A percentile compares a stretch with the other conserved stretches of the same genome.
Evolutionary conservation across 2,329 filamentous ascomycete genomes (phyloP).

Genomic region (Talaromyces islandicus): DNA sequence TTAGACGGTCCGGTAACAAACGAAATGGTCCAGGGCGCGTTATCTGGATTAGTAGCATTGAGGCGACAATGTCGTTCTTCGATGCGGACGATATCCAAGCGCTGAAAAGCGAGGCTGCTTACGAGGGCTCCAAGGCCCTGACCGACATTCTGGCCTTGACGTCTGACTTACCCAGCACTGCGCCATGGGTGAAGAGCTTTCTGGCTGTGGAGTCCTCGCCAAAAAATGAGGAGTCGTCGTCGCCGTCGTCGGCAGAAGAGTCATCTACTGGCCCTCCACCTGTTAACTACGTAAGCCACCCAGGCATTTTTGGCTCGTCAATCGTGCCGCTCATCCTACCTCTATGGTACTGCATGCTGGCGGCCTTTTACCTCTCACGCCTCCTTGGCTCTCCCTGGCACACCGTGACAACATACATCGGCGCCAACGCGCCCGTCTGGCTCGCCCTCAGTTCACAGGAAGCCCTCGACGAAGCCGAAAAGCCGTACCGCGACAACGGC

Average conservation of each 20-base stretch:
- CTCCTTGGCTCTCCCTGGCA: conserved; percentile 88
- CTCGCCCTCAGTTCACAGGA: conserved; percentile 61
- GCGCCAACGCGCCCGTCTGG: conserved; percentile 72
- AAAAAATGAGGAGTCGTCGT: neutral
- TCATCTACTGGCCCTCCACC: conserved; percentile 35
- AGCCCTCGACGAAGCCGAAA: conserved; percentile 31
- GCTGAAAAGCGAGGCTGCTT: conserved; percentile 57
- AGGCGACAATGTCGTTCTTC: conserved; percentile 57
- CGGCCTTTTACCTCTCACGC: conserved; percentile 65
- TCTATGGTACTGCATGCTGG: conserved; percentile 63
- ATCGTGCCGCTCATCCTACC: conserved; percentile 70
- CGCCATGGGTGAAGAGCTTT: conserved; percentile 53
- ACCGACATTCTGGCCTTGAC: conserved; percentile 80
- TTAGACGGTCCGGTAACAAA: conserved; percentile 45
- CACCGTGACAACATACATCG: conserved; percentile 66
- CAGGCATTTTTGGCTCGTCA: conserved; percentile 76
- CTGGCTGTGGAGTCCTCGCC: conserved; percentile 33
- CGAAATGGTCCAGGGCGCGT: conserved; percentile 55
- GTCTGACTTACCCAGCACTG: conserved; percentile 58
- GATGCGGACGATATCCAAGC: conserved; percentile 70
- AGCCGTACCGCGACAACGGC: conserved; percentile 51
- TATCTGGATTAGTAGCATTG: conserved; percentile 82
- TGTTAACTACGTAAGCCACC: conserved; percentile 72
- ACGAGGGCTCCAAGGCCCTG: conserved; percentile 82
- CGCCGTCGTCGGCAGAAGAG: neutral